These are phyloP conservation scores for Penicillium sp. DNA, from an alignment of 2,329 filamentous ascomycete genomes.

Conservation along the genomic window DNA sequence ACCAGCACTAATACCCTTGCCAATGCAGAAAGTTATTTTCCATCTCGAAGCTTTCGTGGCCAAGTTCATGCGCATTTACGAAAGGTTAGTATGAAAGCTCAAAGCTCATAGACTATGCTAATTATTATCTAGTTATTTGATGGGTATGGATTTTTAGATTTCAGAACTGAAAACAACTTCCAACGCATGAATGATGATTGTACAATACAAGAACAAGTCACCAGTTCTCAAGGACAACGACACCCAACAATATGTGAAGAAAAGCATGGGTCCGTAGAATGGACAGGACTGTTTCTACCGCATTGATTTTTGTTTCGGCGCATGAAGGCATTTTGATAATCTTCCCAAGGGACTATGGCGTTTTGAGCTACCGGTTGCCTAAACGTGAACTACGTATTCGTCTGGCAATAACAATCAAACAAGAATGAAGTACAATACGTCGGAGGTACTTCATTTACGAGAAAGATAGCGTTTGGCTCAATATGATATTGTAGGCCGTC, in stretches of 20 bases:
- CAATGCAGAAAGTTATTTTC: constrained; percentile 80
- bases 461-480: neutral
- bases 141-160: constrained; percentile 61
- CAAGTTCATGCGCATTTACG: constrained; percentile 95
- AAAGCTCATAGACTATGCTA: constrained; percentile 28
- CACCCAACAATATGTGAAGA: neutral
- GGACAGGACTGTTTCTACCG: neutral
- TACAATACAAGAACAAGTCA: constrained; percentile 15
- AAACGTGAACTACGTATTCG: neutral
- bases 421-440: neutral
- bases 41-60: constrained; percentile 97
- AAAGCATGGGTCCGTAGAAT: neutral
- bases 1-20: constrained; percentile 2
- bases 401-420: neutral
- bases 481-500: neutral
- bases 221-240: neutral
- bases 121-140: constrained; percentile 49
- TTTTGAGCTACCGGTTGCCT: neutral
- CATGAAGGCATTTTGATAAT: neutral
- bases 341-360: neutral
- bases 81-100: constrained; percentile 64
- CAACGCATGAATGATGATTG: constrained; percentile 30
- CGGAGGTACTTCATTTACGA: neutral
- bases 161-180: constrained; percentile 8
- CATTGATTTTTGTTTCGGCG: neutral